These are phyloP conservation scores for Xylariaceae sp. DNA, from an alignment of 2,329 filamentous ascomycete genomes.

Conservation along the genomic window DNA sequence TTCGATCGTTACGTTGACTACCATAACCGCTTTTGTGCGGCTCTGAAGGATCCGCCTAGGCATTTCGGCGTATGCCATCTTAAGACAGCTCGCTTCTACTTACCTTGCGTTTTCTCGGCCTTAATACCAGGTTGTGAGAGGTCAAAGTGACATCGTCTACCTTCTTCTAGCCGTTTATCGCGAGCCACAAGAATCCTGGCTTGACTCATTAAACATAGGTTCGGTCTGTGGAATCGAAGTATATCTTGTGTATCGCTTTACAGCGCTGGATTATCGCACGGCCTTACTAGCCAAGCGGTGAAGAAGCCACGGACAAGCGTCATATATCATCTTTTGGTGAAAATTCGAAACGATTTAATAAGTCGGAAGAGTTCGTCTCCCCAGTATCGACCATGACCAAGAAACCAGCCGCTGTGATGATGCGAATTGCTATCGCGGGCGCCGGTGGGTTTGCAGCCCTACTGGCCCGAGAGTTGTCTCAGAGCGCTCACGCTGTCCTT, in stretches of 20 bases:
- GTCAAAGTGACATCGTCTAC: constrained; percentile 33
- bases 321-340: constrained; percentile 18
- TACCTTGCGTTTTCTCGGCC: constrained; percentile 28
- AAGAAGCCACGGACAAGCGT: constrained; percentile 15
- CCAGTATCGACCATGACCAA: constrained; percentile 33
- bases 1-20: constrained; percentile 28
- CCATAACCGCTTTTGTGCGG: constrained; percentile 27
- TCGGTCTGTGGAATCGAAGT: constrained; percentile 29
- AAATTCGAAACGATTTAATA: constrained; percentile 22
- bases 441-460: constrained; percentile 64
- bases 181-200: constrained; percentile 30
- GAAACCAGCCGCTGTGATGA: constrained; percentile 48
- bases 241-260: constrained; percentile 30
- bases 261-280: constrained; percentile 29
- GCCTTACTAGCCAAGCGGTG: constrained; percentile 23
- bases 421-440: constrained; percentile 67
- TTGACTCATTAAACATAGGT: constrained; percentile 34
- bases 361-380: constrained; percentile 5
- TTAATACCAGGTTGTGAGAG: constrained; percentile 28
- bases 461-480: constrained; percentile 64
- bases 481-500: constrained; percentile 70
- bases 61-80: constrained; percentile 33
- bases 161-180: constrained; percentile 18
- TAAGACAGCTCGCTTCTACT: constrained; percentile 27
- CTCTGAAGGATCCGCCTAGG: constrained; percentile 27